A percentile compares a stretch with the other conserved stretches of the same genome.
Conservation (phyloP, 2,329 filamentous ascomycete species). For the Trichoderma sp. region DNA sequence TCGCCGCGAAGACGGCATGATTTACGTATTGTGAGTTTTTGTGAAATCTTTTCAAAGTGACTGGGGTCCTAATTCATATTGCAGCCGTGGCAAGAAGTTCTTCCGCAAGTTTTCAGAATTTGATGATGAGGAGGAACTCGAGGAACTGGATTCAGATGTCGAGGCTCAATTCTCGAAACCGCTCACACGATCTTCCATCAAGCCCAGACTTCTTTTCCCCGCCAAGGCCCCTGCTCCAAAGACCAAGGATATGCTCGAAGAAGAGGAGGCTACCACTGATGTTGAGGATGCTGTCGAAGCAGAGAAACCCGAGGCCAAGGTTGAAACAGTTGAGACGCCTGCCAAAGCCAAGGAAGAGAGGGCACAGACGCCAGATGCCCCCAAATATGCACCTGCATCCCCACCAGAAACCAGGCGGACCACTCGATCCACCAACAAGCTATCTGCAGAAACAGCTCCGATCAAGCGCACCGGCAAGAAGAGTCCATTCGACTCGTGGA, state of each 20-base stretch:
- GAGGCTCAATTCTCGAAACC: conserved; percentile 43
- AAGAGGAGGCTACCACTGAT: conserved; percentile 62
- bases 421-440: conserved; percentile 58
- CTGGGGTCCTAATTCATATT: background rate
- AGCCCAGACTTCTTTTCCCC: conserved; percentile 72
- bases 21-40: conserved; percentile 73
- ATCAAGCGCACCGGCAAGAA: conserved; percentile 42
- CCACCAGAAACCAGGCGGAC: conserved; percentile 63
- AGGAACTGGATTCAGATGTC: conserved; percentile 38
- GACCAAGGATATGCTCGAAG: conserved; percentile 48
- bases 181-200: conserved; percentile 67
- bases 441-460: conserved; percentile 45
- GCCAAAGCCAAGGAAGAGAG: conserved; percentile 34
- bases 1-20: conserved; percentile 68
- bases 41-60: background rate
- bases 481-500: conserved; percentile 70
- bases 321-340: conserved; percentile 44
- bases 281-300: conserved; percentile 51
- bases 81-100: conserved; percentile 75
- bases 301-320: conserved; percentile 31
- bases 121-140: conserved; percentile 33
- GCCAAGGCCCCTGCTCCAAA: conserved; percentile 38
- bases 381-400: conserved; percentile 58
- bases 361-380: conserved; percentile 54
- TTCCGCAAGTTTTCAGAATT: conserved; percentile 66